Evolutionary conservation across 2,329 filamentous ascomycete species (phyloP).

Genomic region (Talaromyces albobiverticillius): DNA sequence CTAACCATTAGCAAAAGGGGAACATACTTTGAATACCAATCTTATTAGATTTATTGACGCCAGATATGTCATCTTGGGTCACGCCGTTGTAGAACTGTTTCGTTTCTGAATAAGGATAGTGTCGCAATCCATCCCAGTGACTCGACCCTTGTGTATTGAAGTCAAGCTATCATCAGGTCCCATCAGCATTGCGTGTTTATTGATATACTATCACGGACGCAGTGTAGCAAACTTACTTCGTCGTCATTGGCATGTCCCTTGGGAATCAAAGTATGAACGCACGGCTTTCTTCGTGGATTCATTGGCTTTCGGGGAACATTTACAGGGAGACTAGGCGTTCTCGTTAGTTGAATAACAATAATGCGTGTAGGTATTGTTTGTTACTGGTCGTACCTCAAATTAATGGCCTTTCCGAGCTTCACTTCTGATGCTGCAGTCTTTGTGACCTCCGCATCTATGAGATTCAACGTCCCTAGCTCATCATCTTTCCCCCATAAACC

Average conservation of each 20-base stretch:
- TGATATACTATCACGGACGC: too few species aligned
- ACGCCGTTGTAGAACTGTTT: slow-evolving; percentile 19
- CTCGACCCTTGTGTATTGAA: slow-evolving; percentile 18
- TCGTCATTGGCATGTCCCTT: slow-evolving; percentile 23
- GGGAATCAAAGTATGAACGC: slow-evolving; percentile 18
- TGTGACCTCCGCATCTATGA: slow-evolving; percentile 12
- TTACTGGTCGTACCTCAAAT: slow-evolving; percentile 11
- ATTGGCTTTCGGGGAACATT: slow-evolving; percentile 17
- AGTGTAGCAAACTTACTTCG: slow-evolving; percentile 13
- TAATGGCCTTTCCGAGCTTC: slow-evolving; percentile 11
- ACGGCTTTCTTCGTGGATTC: slow-evolving; percentile 19
- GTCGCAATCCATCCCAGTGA: slow-evolving; percentile 18
- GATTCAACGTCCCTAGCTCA: slow-evolving; percentile 15
- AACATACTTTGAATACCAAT: slow-evolving; percentile 19
- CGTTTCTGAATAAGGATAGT: slow-evolving; percentile 17
- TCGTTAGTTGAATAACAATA: neutral
- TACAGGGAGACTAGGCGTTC: slow-evolving; percentile 8
- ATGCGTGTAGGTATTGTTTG: neutral
- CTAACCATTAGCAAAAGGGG: too few species aligned
- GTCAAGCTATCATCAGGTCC: neutral
- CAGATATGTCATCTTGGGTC: slow-evolving; percentile 18
- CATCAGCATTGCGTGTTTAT: neutral
- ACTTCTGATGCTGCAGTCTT: slow-evolving; percentile 8
- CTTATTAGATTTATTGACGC: slow-evolving; percentile 10
- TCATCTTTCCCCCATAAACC: slow-evolving; percentile 15